These are phyloP conservation scores for Tolypocladium cylindrosporum DNA, from an alignment of 2,329 filamentous ascomycete genomes.

Conservation along the genomic window DNA sequence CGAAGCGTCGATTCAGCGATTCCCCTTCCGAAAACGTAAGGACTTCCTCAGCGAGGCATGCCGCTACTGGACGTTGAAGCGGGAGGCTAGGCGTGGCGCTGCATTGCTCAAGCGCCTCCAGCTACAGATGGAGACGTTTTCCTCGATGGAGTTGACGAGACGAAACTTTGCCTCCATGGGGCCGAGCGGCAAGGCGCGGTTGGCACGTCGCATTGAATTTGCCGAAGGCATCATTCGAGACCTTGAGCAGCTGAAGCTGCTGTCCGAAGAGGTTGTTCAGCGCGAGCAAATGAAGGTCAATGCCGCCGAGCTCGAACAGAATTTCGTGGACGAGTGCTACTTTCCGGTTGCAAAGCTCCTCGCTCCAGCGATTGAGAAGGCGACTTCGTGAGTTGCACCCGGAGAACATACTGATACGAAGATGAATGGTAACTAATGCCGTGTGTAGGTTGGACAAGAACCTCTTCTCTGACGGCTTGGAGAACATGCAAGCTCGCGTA, in stretches of 20 bases:
- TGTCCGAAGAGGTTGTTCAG: constrained; percentile 62
- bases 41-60: constrained; percentile 90
- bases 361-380: constrained; percentile 68
- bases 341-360: constrained; percentile 77
- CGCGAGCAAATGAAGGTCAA: constrained; percentile 72
- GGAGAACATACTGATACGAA: constrained; percentile 4
- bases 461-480: constrained; percentile 44
- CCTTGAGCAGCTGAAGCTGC: constrained; percentile 61
- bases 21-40: constrained; percentile 72
- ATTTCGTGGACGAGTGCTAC: constrained; percentile 80
- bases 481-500: constrained; percentile 39
- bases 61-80: constrained; percentile 95
- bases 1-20: constrained; percentile 71
- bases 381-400: constrained; percentile 57
- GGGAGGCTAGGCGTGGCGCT: constrained; percentile 83
- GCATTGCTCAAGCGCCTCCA: constrained; percentile 88
- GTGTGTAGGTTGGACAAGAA: constrained; percentile 51
- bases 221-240: constrained; percentile 66
- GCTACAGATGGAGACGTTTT: constrained; percentile 90
- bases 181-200: constrained; percentile 63
- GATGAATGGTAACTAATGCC: constrained; percentile 21
- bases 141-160: constrained; percentile 92
- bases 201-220: constrained; percentile 81
- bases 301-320: constrained; percentile 63
- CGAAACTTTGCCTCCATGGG: constrained; percentile 96